Percentiles rank a stretch among this genome's conserved stretches.
phyloP scores from a whole-genome alignment of 2,329 filamentous ascomycete species.

The Hypoxylon sp. region DNA sequence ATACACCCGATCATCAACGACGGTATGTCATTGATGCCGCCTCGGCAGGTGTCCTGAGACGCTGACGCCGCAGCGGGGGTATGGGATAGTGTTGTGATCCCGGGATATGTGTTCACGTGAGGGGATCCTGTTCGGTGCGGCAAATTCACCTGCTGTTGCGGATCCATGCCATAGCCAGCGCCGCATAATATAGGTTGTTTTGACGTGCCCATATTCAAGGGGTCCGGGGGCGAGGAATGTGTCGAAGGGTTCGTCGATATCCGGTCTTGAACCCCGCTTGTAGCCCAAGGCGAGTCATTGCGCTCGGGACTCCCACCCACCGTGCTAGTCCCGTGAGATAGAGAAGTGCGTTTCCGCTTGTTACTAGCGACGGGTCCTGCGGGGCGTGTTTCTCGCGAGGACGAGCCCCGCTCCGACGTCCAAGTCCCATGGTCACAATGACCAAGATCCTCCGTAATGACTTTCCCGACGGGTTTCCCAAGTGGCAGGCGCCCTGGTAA shows the following conservation, averaged over 20 bases:
- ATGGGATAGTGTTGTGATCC: neutral
- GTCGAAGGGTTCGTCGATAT: conserved; percentile 20
- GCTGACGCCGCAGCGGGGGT: neutral
- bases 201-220: neutral
- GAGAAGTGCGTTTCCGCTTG: conserved; percentile 41
- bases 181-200: neutral
- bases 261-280: conserved; percentile 13
- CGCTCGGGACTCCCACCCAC: conserved; percentile 10
- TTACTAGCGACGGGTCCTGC: neutral
- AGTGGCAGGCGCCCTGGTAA: conserved; percentile 62
- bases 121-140: conserved; percentile 36
- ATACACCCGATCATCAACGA: conserved; percentile 19
- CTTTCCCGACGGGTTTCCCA: conserved; percentile 50
- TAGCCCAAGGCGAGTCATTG: conserved; percentile 26
- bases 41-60: neutral
- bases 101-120: conserved; percentile 3
- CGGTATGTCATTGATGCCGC: neutral
- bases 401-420: conserved; percentile 10
- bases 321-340: conserved; percentile 4
- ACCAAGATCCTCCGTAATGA: conserved; percentile 16
- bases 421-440: conserved; percentile 24
- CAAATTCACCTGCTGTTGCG: conserved; percentile 9
- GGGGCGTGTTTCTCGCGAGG: neutral
- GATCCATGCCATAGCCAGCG: neutral
- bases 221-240: conserved; percentile 21